Conservation (phyloP, 352 stramenopile genomes). For the Phytophthora citrophthora region DNA sequence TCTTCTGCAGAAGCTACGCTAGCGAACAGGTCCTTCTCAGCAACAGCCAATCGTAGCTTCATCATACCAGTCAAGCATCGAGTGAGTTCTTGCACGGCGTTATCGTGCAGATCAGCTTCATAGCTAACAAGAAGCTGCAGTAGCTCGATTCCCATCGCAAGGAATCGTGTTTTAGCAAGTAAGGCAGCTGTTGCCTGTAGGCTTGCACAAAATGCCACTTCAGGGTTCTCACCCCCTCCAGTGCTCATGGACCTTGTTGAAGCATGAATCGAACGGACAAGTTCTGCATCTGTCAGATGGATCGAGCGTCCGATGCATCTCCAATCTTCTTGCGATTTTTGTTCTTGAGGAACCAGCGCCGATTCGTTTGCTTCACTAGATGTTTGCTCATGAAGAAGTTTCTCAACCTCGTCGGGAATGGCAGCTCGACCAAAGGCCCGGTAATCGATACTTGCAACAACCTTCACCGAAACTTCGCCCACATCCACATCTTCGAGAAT, state of each 20-base stretch:
- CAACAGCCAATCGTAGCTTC: conserved; percentile 53
- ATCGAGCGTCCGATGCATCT: conserved; percentile 11
- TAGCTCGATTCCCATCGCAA: conserved; percentile 75
- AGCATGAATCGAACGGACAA: conserved; percentile 40
- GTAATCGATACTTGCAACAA: conserved; percentile 86
- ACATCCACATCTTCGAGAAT: conserved; percentile 86
- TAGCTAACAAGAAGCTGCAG: conserved; percentile 77
- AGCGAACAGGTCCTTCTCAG: conserved; percentile 61
- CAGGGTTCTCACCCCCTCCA: conserved; percentile 8
- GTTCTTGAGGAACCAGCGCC: conserved; percentile 12
- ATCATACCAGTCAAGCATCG: conserved; percentile 70
- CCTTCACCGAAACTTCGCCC: conserved; percentile 79
- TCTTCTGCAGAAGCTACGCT: conserved; percentile 21
- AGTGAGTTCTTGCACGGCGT: conserved; percentile 59
- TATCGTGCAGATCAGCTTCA: conserved; percentile 45
- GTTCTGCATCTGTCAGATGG: conserved; percentile 31
- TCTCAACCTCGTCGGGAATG: conserved; percentile 63
- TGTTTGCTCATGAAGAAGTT: conserved; percentile 31
- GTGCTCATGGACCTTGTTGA: conserved; percentile 24
- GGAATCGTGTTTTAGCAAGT: conserved; percentile 74
- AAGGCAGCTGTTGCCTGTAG: conserved; percentile 38
- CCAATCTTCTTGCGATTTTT: conserved; percentile 19
- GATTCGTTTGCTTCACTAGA: conserved; percentile 4
- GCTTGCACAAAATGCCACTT: conserved; percentile 25
- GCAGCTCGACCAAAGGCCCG: conserved; percentile 81